These are phyloP conservation scores for Eucalyptus cloeziana DNA, from an alignment of 345 rosid species.

Conservation along the genomic window DNA sequence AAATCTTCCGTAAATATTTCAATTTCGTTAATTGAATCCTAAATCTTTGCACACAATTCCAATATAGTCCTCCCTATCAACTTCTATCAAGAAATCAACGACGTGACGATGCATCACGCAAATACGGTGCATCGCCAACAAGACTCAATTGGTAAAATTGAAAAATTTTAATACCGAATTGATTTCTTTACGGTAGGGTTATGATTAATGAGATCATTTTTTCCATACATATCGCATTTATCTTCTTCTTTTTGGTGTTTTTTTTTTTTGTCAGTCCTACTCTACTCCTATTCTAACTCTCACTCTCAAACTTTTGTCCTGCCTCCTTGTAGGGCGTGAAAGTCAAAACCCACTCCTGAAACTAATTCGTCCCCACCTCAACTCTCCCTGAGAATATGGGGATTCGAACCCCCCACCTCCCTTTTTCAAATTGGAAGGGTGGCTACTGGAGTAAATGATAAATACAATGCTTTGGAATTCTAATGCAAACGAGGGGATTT, in stretches of 20 bases:
- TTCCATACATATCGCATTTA: neutral
- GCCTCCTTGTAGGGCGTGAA: too few species aligned
- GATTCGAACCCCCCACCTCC: too few species aligned
- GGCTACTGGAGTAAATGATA: too few species aligned
- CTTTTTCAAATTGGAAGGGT: too few species aligned
- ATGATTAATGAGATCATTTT: neutral
- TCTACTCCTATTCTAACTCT: too few species aligned
- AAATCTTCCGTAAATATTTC: rapidly evolving
- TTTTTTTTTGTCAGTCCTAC: too few species aligned
- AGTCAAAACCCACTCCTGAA: too few species aligned
- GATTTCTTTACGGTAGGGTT: rapidly evolving
- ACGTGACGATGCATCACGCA: rapidly evolving
- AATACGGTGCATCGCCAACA: rapidly evolving
- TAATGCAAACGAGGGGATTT: neutral
- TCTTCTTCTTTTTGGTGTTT: neutral
- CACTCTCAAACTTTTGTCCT: too few species aligned
- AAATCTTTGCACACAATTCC: neutral
- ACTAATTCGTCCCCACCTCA: too few species aligned
- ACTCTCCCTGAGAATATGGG: too few species aligned
- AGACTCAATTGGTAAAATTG: neutral
- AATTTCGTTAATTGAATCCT: rapidly evolving
- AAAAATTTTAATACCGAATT: rapidly evolving
- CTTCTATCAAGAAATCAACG: rapidly evolving
- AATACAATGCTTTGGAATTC: neutral
- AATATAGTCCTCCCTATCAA: rapidly evolving